These are phyloP conservation scores for Sclerotinia minor DNA, from an alignment of 2,329 filamentous ascomycete species.

Conservation along the genomic window DNA sequence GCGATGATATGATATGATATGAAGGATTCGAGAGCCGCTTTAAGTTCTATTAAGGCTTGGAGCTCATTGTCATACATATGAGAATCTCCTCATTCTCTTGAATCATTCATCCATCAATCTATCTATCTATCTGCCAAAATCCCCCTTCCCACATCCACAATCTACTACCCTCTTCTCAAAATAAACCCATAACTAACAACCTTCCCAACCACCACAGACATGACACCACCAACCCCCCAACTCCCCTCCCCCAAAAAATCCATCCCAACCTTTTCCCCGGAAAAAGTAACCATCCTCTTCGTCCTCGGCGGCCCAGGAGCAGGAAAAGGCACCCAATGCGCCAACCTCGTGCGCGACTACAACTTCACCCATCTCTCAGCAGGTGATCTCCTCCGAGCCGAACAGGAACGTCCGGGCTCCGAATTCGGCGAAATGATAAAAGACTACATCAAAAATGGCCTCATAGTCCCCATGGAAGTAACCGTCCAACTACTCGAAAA, in stretches of 20 bases:
- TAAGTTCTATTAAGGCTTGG: constrained; percentile 23
- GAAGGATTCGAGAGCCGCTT: constrained; percentile 36
- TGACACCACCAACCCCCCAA: constrained; percentile 26
- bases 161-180: not conserved
- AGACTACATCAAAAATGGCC: constrained; percentile 88
- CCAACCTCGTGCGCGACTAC: constrained; percentile 81
- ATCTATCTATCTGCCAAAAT: constrained; percentile 9
- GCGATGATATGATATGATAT: not conserved
- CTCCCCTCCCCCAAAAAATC: constrained; percentile 54
- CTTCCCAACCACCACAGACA: constrained; percentile 24
- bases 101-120: not conserved
- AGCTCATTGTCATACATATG: not conserved
- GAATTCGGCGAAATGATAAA: constrained; percentile 93
- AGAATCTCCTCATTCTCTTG: not conserved
- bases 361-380: constrained; percentile 92
- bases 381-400: constrained; percentile 88
- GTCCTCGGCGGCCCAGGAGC: constrained; percentile 94
- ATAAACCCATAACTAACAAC: not conserved
- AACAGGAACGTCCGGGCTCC: constrained; percentile 82
- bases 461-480: constrained; percentile 98
- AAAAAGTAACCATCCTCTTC: constrained; percentile 88
- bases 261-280: constrained; percentile 69
- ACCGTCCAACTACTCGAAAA: constrained; percentile 93
- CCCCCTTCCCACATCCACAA: not conserved
- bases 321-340: constrained; percentile 95